phyloP scores from a whole-genome alignment of 2,329 filamentous ascomycete species.

The Botryotinia narcissicola region DNA sequence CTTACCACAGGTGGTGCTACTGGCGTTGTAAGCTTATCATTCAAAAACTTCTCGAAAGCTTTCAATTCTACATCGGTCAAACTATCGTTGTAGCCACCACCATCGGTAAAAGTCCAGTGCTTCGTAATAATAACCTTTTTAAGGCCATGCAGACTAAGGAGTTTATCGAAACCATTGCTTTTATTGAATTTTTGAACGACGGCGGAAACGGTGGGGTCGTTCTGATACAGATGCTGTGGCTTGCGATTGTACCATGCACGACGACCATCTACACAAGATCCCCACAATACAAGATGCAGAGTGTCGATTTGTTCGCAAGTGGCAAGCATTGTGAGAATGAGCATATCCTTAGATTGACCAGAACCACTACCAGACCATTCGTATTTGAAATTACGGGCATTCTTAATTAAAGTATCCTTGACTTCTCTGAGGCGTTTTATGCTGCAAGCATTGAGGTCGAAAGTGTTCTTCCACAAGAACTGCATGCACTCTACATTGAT shows the following conservation, averaged over 20 bases:
- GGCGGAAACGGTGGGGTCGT: slow-evolving; percentile 9
- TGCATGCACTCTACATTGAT: slow-evolving; percentile 23
- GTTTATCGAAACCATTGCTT: slow-evolving; percentile 25
- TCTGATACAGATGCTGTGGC: slow-evolving; percentile 14
- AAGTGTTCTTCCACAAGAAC: slow-evolving; percentile 29
- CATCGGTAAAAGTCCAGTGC: background rate
- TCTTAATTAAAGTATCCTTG: slow-evolving; percentile 10
- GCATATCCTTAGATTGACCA: slow-evolving; percentile 16
- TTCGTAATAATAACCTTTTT: slow-evolving; percentile 25
- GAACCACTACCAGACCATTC: slow-evolving; percentile 19
- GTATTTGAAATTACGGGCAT: slow-evolving; percentile 24
- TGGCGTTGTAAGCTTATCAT: slow-evolving; percentile 7
- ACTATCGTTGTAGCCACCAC: background rate
- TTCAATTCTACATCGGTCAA: slow-evolving; percentile 4
- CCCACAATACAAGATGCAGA: slow-evolving; percentile 18
- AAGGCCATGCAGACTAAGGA: slow-evolving; percentile 24
- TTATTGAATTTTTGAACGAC: slow-evolving; percentile 24
- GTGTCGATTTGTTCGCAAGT: slow-evolving; percentile 20
- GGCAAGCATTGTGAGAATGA: slow-evolving; percentile 1
- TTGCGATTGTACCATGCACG: background rate
- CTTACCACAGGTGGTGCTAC: slow-evolving; percentile 1
- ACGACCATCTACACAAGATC: background rate
- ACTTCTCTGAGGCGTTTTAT: background rate
- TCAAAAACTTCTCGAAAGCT: slow-evolving; percentile 14
- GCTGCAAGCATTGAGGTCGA: slow-evolving; percentile 13